A percentile compares a stretch with the other conserved stretches of the same genome.
These are phyloP conservation scores for Thymus quinquecostatus DNA, from an alignment of 257 asterid genomes.

Conservation along the genomic window DNA sequence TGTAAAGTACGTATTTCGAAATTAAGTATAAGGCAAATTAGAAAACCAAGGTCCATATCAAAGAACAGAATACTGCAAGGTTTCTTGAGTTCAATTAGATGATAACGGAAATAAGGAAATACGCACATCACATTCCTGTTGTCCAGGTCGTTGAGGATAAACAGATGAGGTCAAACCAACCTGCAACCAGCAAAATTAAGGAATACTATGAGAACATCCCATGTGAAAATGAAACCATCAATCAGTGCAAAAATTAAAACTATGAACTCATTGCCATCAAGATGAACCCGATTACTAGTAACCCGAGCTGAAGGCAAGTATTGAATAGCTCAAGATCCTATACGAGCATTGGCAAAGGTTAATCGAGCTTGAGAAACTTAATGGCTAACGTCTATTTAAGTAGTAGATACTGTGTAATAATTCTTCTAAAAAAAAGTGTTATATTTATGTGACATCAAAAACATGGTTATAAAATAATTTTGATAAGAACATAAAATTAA, in stretches of 20 bases:
- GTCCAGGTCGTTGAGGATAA: slow-evolving; percentile 94
- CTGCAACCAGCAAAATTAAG: slow-evolving; percentile 57
- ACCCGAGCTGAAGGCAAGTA: not conserved
- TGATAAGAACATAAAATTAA: not conserved
- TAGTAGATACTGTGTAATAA: too few species aligned
- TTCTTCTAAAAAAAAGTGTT: too few species aligned
- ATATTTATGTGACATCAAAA: too few species aligned
- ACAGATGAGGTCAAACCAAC: slow-evolving; percentile 62
- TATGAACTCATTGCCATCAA: slow-evolving; percentile 1
- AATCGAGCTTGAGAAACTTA: not conserved
- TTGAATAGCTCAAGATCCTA: not conserved
- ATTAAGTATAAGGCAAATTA: slow-evolving; percentile 9
- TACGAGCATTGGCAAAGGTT: not conserved
- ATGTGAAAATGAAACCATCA: slow-evolving; percentile 20
- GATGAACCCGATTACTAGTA: not conserved
- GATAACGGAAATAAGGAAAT: slow-evolving; percentile 22
- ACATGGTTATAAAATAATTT: too few species aligned
- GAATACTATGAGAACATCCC: slow-evolving; percentile 23
- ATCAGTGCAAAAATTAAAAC: not conserved
- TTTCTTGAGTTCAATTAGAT: not conserved
- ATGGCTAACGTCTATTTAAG: not conserved
- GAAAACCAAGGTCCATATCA: slow-evolving; percentile 13
- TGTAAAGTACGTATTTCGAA: slow-evolving; percentile 21
- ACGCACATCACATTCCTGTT: slow-evolving; percentile 90
- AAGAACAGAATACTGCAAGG: slow-evolving; percentile 1